phyloP scores from a whole-genome alignment of 2,329 filamentous ascomycete species.

The Fonsecaea nubica region DNA sequence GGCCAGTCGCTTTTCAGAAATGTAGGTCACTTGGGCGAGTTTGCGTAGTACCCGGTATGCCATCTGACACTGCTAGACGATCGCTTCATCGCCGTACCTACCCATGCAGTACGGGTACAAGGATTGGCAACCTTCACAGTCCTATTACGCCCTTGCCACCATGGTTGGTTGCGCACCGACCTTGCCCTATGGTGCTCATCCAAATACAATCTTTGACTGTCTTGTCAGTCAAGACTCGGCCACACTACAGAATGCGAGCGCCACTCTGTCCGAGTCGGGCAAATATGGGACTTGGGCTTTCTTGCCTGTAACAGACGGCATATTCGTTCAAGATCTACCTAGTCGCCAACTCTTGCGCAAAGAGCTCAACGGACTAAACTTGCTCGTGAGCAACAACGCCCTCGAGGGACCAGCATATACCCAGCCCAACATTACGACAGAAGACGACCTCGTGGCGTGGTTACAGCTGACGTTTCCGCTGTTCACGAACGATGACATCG shows the following conservation, averaged over 20 bases:
- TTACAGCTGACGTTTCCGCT: constrained; percentile 51
- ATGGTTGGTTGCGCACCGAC: constrained; percentile 50
- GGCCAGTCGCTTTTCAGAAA: constrained; percentile 48
- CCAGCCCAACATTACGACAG: constrained; percentile 53
- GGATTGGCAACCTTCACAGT: constrained; percentile 53
- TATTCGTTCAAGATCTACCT: constrained; percentile 48
- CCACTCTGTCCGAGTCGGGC: constrained; percentile 45
- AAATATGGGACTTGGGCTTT: constrained; percentile 53
- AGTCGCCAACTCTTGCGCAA: constrained; percentile 47
- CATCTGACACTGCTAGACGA: constrained; percentile 38
- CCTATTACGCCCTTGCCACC: constrained; percentile 56
- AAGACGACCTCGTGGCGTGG: constrained; percentile 50
- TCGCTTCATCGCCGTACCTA: constrained; percentile 59
- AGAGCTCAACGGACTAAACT: constrained; percentile 49
- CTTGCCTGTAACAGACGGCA: constrained; percentile 53
- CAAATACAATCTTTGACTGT: constrained; percentile 52
- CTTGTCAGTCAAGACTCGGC: constrained; percentile 47
- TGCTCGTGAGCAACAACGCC: constrained; percentile 55
- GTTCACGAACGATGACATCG: constrained; percentile 50
- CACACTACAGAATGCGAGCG: constrained; percentile 49
- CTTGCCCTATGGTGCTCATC: constrained; percentile 41
- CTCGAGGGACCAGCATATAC: constrained; percentile 59
- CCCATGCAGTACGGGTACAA: constrained; percentile 62
- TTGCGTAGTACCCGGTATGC: background rate
- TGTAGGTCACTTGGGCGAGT: constrained; percentile 36